Conservation (phyloP, 2,329 filamentous ascomycete species). For the Pyrenochaeta sp. region DNA sequence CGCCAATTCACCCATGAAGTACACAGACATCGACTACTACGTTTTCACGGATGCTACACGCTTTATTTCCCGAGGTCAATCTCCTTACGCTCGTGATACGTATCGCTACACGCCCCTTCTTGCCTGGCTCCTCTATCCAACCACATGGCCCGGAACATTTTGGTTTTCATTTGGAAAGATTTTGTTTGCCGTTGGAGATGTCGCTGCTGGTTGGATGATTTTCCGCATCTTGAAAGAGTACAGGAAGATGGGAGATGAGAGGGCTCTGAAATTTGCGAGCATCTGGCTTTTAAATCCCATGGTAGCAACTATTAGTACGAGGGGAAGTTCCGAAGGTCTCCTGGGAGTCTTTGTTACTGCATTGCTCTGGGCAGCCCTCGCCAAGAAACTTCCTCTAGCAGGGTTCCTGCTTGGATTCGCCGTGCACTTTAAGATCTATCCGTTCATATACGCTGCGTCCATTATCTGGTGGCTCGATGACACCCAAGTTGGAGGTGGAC, state of each 20-base stretch:
- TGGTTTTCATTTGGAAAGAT: conserved; percentile 88
- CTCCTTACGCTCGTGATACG: conserved; percentile 88
- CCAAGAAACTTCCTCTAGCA: conserved; percentile 68
- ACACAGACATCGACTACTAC: conserved; percentile 98
- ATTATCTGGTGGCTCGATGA: conserved; percentile 82
- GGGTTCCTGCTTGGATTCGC: conserved; percentile 79
- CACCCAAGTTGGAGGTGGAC: conserved; percentile 45
- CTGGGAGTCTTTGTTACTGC: conserved; percentile 84
- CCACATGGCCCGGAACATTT: conserved; percentile 63
- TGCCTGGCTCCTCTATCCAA: conserved; percentile 89
- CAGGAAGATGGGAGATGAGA: conserved; percentile 43
- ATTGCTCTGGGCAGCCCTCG: conserved; percentile 81
- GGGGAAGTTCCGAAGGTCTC: conserved; percentile 91
- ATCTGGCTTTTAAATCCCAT: conserved; percentile 98
- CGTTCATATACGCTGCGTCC: conserved; percentile 89
- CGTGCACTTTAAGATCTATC: conserved; percentile 99
- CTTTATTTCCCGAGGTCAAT: conserved; percentile 70
- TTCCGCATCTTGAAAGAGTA: conserved; percentile 59
- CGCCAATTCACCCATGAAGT: conserved; percentile 88
- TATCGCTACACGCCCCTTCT: conserved; percentile 96
- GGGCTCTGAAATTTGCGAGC: conserved; percentile 76
- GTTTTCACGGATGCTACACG: conserved; percentile 96
- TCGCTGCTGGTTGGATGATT: conserved; percentile 84
- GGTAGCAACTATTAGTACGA: conserved; percentile 95
- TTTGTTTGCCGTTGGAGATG: conserved; percentile 82